Evolutionary conservation across 2,329 filamentous ascomycete species (phyloP).

Genomic region (Rutstroemia sp.): DNA sequence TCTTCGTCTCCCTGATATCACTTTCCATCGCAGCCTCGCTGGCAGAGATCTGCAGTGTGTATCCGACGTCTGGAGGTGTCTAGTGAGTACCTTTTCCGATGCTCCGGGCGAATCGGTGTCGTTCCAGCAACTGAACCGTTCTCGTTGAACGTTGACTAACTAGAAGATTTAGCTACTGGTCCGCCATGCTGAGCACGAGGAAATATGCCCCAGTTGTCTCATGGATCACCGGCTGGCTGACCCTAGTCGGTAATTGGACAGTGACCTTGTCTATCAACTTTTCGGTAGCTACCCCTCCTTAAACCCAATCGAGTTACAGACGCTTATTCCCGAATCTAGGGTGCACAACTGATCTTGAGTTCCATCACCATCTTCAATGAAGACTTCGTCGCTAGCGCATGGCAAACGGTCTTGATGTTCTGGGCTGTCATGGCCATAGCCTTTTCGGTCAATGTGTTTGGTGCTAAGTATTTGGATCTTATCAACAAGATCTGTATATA

Average conservation of each 20-base stretch:
- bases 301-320: background rate
- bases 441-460: constrained; percentile 58
- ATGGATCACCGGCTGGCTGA: constrained; percentile 66
- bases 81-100: constrained; percentile 34
- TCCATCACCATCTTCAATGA: constrained; percentile 66
- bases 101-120: background rate
- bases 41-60: constrained; percentile 63
- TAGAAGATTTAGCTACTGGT: constrained; percentile 44
- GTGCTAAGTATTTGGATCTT: constrained; percentile 52
- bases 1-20: constrained; percentile 56
- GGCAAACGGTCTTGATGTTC: constrained; percentile 65
- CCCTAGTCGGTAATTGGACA: constrained; percentile 68
- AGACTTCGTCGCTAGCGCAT: constrained; percentile 57
- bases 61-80: constrained; percentile 60
- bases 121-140: background rate
- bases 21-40: constrained; percentile 57
- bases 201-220: constrained; percentile 60
- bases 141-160: background rate
- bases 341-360: constrained; percentile 55
- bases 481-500: constrained; percentile 69
- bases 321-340: constrained; percentile 36
- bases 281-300: constrained; percentile 1
- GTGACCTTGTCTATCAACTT: constrained; percentile 45
- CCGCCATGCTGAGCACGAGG: constrained; percentile 57
- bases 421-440: constrained; percentile 64